phyloP scores from a whole-genome alignment of 75 land plant species.

The Sequoiadendron giganteum region DNA sequence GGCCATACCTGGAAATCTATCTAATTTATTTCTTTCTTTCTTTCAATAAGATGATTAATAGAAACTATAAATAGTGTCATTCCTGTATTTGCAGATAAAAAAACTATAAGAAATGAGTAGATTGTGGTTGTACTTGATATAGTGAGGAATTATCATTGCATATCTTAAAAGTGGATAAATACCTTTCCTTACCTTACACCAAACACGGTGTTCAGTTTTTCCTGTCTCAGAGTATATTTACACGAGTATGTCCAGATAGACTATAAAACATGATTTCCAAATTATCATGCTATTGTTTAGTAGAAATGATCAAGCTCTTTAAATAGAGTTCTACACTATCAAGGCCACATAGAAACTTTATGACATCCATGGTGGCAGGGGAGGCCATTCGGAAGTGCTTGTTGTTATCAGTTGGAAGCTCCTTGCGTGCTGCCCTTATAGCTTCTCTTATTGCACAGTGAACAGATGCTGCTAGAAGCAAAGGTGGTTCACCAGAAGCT shows the following conservation, averaged over 20 bases:
- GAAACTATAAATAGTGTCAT: not conserved
- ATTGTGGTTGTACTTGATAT: not conserved
- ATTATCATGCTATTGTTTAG: not conserved
- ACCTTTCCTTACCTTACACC: not conserved
- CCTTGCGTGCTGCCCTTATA: constrained; percentile 37
- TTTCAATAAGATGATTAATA: not conserved
- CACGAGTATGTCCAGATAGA: not conserved
- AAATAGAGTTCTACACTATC: constrained; percentile 5
- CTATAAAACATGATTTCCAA: not conserved
- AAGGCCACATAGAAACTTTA: constrained; percentile 10
- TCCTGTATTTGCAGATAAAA: not conserved
- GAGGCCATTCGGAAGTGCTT: constrained; percentile 14
- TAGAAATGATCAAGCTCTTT: not conserved
- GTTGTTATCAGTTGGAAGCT: not conserved
- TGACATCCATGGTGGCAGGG: constrained; percentile 18
- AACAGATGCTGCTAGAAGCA: constrained; percentile 42
- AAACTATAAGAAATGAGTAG: not conserved
- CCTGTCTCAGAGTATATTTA: not conserved
- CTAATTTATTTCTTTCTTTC: not conserved
- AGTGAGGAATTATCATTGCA: not conserved
- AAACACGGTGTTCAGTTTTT: not conserved
- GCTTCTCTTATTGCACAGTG: constrained; percentile 44
- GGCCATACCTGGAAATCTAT: too few species aligned
- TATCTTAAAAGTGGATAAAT: not conserved
- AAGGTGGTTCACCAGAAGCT: constrained; percentile 55